Percentiles rank a stretch among this genome's conserved stretches.
These are phyloP conservation scores for Periconia sp. DNA, from an alignment of 2,329 filamentous ascomycete species.

Conservation along the genomic window DNA sequence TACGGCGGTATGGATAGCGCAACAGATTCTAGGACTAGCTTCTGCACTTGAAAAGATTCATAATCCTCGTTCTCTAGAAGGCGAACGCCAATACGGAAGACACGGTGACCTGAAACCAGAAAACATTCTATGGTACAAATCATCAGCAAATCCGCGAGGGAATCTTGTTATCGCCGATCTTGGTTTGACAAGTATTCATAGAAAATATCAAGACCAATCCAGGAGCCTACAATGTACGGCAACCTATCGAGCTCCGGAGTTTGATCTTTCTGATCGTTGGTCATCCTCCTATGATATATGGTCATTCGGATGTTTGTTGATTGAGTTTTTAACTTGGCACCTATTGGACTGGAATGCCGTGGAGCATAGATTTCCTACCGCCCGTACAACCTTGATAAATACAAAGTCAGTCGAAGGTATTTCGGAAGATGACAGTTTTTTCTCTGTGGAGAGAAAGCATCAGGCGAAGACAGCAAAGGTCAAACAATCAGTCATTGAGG, in stretches of 20 bases:
- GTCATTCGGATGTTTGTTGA: conserved; percentile 19
- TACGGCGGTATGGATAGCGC: conserved; percentile 9
- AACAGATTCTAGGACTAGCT: conserved; percentile 13
- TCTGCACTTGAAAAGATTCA: conserved; percentile 12
- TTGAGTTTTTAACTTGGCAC: conserved; percentile 19
- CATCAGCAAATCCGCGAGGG: background rate
- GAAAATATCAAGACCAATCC: too few species aligned
- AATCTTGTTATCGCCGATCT: conserved; percentile 13
- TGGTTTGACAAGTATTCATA: conserved; percentile 8
- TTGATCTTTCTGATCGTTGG: conserved; percentile 12
- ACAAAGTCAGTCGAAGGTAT: too few species aligned
- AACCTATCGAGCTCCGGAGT: conserved; percentile 18
- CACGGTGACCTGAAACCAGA: conserved; percentile 41
- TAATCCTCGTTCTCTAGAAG: conserved; percentile 1
- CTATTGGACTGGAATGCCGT: too few species aligned
- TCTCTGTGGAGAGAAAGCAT: too few species aligned
- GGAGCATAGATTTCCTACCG: too few species aligned
- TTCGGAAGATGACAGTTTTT: too few species aligned
- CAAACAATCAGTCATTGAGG: too few species aligned
- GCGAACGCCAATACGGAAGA: conserved; percentile 10
- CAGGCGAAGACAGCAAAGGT: too few species aligned
- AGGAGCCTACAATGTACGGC: conserved; percentile 4
- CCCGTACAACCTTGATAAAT: too few species aligned
- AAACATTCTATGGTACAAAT: conserved; percentile 38
- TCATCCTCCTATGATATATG: conserved; percentile 23